These are phyloP conservation scores for Serpula lacrymans DNA, from an alignment of 768 basidiomycete genomes.

Conservation along the genomic window DNA sequence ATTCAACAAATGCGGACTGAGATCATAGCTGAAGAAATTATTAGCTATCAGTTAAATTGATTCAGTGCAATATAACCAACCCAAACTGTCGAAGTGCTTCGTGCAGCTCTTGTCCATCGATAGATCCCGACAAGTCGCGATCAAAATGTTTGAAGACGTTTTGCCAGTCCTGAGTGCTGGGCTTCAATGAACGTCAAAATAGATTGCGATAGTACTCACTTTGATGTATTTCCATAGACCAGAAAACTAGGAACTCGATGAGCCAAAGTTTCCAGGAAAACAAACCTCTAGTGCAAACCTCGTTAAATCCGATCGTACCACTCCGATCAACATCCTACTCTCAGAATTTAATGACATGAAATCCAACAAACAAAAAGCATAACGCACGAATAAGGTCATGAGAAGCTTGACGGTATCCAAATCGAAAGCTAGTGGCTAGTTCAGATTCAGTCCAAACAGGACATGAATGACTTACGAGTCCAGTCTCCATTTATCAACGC, in stretches of 20 bases:
- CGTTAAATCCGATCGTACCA: constrained; percentile 78
- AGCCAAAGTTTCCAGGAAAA: constrained; percentile 8
- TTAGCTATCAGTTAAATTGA: not conserved
- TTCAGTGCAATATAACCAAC: constrained; percentile 24
- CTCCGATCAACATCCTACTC: constrained; percentile 64
- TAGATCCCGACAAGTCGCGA: constrained; percentile 76
- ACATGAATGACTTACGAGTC: constrained; percentile 71
- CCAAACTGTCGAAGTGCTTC: constrained; percentile 76
- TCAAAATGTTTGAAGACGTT: constrained; percentile 82
- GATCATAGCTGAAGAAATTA: constrained; percentile 46
- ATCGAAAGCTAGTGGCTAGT: constrained; percentile 58
- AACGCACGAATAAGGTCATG: constrained; percentile 72
- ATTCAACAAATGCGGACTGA: constrained; percentile 60
- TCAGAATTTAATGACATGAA: constrained; percentile 1
- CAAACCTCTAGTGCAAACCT: constrained; percentile 39
- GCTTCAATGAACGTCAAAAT: not conserved
- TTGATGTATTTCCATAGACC: constrained; percentile 85
- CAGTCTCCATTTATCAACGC: constrained; percentile 65
- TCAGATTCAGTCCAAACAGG: not conserved
- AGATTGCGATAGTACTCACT: constrained; percentile 20
- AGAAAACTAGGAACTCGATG: constrained; percentile 43
- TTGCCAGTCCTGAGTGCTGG: constrained; percentile 64
- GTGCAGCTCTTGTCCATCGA: constrained; percentile 65
- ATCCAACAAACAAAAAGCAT: not conserved
- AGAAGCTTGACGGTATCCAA: constrained; percentile 83